Base-by-base conservation (phyloP, 805 yeast genomes). In the Pichia pseudocactophila region DNA sequence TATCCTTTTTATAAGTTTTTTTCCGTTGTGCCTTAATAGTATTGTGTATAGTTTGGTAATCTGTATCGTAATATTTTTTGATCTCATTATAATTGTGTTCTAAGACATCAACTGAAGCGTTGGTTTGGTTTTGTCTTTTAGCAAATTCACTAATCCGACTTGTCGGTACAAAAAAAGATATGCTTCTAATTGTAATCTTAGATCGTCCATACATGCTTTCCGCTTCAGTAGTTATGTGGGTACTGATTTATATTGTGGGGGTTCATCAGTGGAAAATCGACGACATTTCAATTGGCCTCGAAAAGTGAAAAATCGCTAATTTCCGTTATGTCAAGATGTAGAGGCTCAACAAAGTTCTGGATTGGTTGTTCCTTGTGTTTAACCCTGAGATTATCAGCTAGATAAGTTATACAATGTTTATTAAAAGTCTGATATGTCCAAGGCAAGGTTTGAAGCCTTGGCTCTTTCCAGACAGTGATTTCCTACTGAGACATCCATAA, bases 401-500 rank as follows among this genome's bases (percentile, higher is more conserved):
- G n/a, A n/a, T n/a, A n/a, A n/a, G n/a, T n/a, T n/a, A 26, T 11
- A 26, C 8, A 26, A 26, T 26, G 28, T 11, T 12, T 16, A 12
- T 42, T 43, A 63, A 43, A 65, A 64, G 6, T 62, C 61, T 3
- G 50, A 57, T 11, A 62, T 50, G 1, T 49, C 58, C 3, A 52
- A 28, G 9, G 72, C 73, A n/a, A 61, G 15, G 4, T 50, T 46
- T 25, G 36, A 28, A n/a, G 39, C 25, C 11, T 40, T 48, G 11
- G 69, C 66, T 30, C 44, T 46, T 2, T 57, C 46, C 28, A 72
- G 47, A 22, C 77, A 55, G 19, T 61, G 57, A 25, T 68, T 62
- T 1, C 76, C 83, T 10, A 76, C 68, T 22, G 71, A 59, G 4
- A 77, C 63, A 52, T 80, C 85, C 84, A 80, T 79, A 22, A 78